These are phyloP conservation scores for Endothia cerciana DNA, from an alignment of 2,329 filamentous ascomycete species.

Conservation along the genomic window DNA sequence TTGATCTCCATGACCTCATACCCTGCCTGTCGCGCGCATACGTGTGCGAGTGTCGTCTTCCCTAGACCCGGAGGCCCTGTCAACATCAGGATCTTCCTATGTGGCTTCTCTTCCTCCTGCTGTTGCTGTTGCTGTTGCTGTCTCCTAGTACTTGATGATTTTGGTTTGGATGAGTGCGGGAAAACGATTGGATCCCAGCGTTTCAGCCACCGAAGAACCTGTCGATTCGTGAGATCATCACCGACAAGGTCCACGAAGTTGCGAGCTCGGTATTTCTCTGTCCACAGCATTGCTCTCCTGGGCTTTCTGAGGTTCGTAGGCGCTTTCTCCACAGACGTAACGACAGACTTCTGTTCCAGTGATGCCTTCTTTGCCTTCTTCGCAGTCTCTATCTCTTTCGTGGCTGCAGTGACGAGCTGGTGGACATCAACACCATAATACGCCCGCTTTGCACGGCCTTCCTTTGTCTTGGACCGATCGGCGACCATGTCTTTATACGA, in stretches of 20 bases:
- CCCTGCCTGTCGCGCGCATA: conserved; percentile 91
- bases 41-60: conserved; percentile 95
- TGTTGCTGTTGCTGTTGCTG: conserved; percentile 50
- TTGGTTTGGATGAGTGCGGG: conserved; percentile 70
- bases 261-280: conserved; percentile 92
- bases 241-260: conserved; percentile 93
- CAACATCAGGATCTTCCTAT: conserved; percentile 86
- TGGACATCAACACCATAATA: conserved; percentile 97
- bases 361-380: conserved; percentile 34
- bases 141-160: conserved; percentile 47
- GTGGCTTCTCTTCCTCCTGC: conserved; percentile 71
- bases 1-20: conserved; percentile 98
- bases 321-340: conserved; percentile 48
- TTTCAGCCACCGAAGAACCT: conserved; percentile 92
- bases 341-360: conserved; percentile 36
- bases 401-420: conserved; percentile 73
- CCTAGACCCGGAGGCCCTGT: conserved; percentile 92
- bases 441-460: conserved; percentile 70
- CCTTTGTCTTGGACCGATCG: conserved; percentile 66
- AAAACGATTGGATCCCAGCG: conserved; percentile 93
- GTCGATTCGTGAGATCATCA: conserved; percentile 89
- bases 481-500: conserved; percentile 72
- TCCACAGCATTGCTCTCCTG: conserved; percentile 75
- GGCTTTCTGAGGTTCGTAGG: conserved; percentile 42
- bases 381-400: conserved; percentile 57